Base-by-base conservation (phyloP, 495 filamentous ascomycete genomes). In the Aeminium ludgeri region DNA sequence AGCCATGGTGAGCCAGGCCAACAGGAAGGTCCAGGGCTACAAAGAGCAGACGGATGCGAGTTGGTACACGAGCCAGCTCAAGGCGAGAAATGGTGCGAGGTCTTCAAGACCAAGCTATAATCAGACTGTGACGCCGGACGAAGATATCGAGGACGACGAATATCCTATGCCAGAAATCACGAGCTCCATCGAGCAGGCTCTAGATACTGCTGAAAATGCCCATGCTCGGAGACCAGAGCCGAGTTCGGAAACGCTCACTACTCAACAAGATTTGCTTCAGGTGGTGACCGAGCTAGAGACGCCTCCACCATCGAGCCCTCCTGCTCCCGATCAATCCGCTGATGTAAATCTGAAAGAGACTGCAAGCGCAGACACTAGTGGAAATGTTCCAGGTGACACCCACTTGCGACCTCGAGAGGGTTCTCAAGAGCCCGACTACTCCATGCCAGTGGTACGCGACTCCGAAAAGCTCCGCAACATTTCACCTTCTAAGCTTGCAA, bases 21-120 rank as follows among this genome's bases (percentile, higher is more conserved):
- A 74, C 49, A 70, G 44, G 48, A 69, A 53, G 38, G 55, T 52
- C 16, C 43, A 47, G 42, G 63, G 73, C 20, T 95, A 95, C 55
- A 68, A 67, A 40, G 78, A 86, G 30, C 80, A 92, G 55, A 80
- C 78, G 7, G 67, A 72, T 17, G 66, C 61, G 5, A 86, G 82
- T 58, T 87, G 81, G 71, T 89, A 93, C 52, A 78, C 73, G 1
- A 69, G 64, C 37, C 83, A 86, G 50, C 57, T 87, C 5, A 68
- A 66, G 41, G 40, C 55, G 18, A 37, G 17, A 6, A 11, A 39
- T 4, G 12, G 28, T 13, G 27, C 25, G n/a, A 16, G 8, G 0
- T 10, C 20, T 16, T 35, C 20, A 35, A 38, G 38, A 16, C 45
- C 44, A n/a, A 46, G 46, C 32, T 46, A 44, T 12, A 44, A 36